A percentile compares a stretch with the other conserved stretches of the same genome.
phyloP scores from a whole-genome alignment of 2,329 filamentous ascomycete genomes.

The Penicillium hesseltinei region DNA sequence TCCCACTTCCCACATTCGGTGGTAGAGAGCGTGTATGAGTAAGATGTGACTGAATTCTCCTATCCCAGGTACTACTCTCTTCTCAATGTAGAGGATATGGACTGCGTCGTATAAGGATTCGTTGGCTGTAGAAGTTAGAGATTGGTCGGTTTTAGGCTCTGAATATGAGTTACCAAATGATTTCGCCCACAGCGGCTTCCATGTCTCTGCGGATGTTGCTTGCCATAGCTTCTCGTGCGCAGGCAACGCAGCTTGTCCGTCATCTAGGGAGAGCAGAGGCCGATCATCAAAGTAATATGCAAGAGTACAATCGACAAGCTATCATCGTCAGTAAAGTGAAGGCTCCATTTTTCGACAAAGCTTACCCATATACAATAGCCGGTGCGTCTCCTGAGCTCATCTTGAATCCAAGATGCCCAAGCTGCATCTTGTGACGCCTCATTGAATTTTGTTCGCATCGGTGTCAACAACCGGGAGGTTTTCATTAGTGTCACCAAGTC shows the following conservation, averaged over 20 bases:
- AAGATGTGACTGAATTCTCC: conserved; percentile 52
- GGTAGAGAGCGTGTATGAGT: conserved; percentile 52
- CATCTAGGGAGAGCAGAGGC: conserved; percentile 40
- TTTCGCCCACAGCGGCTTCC: conserved; percentile 30
- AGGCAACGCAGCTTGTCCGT: conserved; percentile 42
- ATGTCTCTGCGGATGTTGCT: conserved; percentile 33
- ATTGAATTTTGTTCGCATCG: conserved; percentile 1
- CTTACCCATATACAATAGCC: conserved; percentile 47
- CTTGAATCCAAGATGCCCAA: conserved; percentile 41
- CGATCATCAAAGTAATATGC: conserved; percentile 40
- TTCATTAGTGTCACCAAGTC: conserved; percentile 29
- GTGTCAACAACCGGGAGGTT: conserved; percentile 23
- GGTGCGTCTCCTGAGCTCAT: conserved; percentile 39
- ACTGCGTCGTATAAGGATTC: conserved; percentile 45
- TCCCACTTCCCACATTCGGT: conserved; percentile 50
- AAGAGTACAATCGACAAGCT: conserved; percentile 45
- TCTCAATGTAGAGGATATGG: conserved; percentile 51
- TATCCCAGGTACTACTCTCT: conserved; percentile 43
- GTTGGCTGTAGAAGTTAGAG: conserved; percentile 19
- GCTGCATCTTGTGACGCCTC: conserved; percentile 14
- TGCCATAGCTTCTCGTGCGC: conserved; percentile 45
- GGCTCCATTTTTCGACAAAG: background rate
- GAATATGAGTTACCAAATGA: conserved; percentile 19
- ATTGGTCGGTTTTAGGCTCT: background rate
- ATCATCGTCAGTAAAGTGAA: background rate